Percentiles rank a stretch among this genome's conserved stretches.
These are phyloP conservation scores for Spatholobus suberectus DNA, from an alignment of 306 rosid genomes.

Conservation along the genomic window DNA sequence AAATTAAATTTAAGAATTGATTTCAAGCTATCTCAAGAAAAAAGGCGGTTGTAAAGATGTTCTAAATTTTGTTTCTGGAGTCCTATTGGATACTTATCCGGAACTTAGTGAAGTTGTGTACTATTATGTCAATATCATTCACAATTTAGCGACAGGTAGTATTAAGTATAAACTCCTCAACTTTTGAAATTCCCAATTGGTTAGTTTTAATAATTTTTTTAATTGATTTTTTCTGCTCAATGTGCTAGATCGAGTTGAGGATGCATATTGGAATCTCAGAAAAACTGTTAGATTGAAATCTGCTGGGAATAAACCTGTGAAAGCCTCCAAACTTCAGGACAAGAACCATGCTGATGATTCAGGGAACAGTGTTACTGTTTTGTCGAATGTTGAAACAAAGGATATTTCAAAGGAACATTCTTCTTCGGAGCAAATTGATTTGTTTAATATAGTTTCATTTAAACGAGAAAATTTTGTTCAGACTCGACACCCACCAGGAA, in stretches of 20 bases:
- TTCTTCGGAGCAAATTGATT: conserved; percentile 50
- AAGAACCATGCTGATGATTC: conserved; percentile 46
- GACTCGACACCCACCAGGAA: conserved; percentile 53
- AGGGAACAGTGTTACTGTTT: conserved; percentile 37
- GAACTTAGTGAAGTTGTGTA: conserved; percentile 25
- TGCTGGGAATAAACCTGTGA: conserved; percentile 46
- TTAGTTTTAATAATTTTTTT: background rate
- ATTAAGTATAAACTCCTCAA: background rate
- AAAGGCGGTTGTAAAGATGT: background rate
- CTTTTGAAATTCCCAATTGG: conserved; percentile 16
- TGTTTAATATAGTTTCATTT: conserved; percentile 65
- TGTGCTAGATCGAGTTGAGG: conserved; percentile 71
- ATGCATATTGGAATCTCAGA: conserved; percentile 78
- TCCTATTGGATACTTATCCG: background rate
- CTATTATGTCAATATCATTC: background rate
- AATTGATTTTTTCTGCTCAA: conserved; percentile 14
- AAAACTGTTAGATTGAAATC: conserved; percentile 52
- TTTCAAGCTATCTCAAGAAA: background rate
- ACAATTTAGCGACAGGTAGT: conserved; percentile 14
- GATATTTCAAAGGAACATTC: conserved; percentile 44
- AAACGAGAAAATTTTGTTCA: conserved; percentile 73
- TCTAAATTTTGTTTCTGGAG: conserved; percentile 11
- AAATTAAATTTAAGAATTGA: background rate
- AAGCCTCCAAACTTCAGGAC: conserved; percentile 47
- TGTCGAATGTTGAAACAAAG: conserved; percentile 44